Percentiles rank a stretch among this genome's conserved stretches.
Conservation (phyloP, 345 rosid genomes). For the Arabis alpina region DNA sequence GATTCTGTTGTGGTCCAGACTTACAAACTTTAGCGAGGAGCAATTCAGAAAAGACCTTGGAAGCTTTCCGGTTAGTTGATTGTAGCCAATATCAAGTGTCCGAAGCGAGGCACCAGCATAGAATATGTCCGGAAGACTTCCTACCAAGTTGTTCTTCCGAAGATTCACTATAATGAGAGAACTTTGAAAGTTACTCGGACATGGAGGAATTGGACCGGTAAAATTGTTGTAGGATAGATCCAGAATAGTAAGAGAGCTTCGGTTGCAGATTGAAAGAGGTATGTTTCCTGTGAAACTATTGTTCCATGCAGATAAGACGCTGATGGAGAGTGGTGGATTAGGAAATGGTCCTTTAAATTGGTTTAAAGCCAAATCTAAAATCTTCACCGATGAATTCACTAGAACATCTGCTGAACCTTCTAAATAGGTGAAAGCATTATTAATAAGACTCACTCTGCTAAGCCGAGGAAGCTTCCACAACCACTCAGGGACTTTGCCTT, state of each 20-base stretch:
- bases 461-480: too few relatives aligned
- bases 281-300: slow-evolving; percentile 32
- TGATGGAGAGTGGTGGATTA: slow-evolving; percentile 7
- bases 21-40: background rate
- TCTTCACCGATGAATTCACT: background rate
- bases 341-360: background rate
- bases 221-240: slow-evolving; percentile 21
- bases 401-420: background rate
- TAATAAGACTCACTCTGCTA: too few relatives aligned
- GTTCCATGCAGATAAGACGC: slow-evolving; percentile 18
- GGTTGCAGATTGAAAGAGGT: slow-evolving; percentile 24
- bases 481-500: too few relatives aligned
- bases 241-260: slow-evolving; percentile 21
- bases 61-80: background rate
- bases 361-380: too few relatives aligned
- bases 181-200: too few relatives aligned
- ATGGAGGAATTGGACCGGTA: too few relatives aligned
- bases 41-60: slow-evolving; percentile 29
- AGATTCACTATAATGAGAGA: too few relatives aligned
- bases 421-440: background rate
- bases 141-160: too few relatives aligned
- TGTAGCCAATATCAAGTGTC: too few relatives aligned
- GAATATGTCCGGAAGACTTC: too few relatives aligned
- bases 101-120: too few relatives aligned
- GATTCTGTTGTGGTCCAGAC: slow-evolving; percentile 27